Percentiles rank a stretch among this genome's conserved stretches.
phyloP scores from a whole-genome alignment of 257 asterid species.

The Cynanchum wilfordii region DNA sequence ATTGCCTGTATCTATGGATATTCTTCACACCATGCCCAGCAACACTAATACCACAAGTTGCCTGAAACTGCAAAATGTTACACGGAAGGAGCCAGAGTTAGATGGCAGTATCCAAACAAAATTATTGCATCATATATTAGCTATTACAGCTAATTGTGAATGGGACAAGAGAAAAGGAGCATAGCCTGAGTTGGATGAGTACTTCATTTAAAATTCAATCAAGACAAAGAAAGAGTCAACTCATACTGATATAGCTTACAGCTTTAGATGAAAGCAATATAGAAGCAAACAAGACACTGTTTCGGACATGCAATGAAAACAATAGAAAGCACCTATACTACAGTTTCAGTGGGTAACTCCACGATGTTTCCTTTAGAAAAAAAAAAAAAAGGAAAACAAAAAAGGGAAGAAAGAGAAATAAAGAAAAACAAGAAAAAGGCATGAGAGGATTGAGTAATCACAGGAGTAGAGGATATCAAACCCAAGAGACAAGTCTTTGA shows the following conservation, averaged over 20 bases:
- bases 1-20: constrained; percentile 32
- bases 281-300: not conserved
- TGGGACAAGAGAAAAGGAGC: not conserved
- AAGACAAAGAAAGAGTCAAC: not conserved
- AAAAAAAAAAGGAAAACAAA: not conserved
- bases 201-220: too few species aligned
- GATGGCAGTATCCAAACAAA: not conserved
- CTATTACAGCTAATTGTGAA: not conserved
- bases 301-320: not conserved
- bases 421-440: not conserved
- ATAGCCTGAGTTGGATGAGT: not conserved
- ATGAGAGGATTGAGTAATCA: constrained; percentile 46
- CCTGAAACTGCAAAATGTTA: constrained; percentile 37
- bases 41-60: constrained; percentile 22
- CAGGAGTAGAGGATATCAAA: constrained; percentile 69
- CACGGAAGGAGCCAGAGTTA: not conserved
- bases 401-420: not conserved
- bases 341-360: not conserved
- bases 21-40: constrained; percentile 36
- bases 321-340: not conserved
- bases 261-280: not conserved
- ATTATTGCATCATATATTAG: not conserved
- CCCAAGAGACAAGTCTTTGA: constrained; percentile 84
- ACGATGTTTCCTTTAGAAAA: not conserved
- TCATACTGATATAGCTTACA: not conserved